phyloP scores from a whole-genome alignment of 2,329 filamentous ascomycete species.

The Tricladium varicosporioides region DNA sequence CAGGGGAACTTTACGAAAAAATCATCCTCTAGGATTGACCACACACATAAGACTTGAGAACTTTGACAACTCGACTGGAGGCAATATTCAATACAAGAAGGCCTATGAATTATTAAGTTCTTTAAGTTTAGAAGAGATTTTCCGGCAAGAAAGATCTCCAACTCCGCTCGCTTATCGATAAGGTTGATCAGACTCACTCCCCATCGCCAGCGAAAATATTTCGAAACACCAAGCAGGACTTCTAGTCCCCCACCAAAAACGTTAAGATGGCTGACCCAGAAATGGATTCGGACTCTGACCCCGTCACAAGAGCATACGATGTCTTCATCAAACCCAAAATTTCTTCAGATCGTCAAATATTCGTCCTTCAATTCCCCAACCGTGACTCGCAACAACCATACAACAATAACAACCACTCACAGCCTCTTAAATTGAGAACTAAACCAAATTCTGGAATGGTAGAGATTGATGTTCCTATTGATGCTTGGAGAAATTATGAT shows the following conservation, averaged over 20 bases:
- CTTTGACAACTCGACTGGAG: too few relatives aligned
- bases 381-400: slow-evolving; percentile 60
- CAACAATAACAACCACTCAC: slow-evolving; percentile 50
- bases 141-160: not conserved
- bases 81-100: too few relatives aligned
- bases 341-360: slow-evolving; percentile 60
- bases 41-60: not conserved
- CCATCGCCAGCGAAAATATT: not conserved
- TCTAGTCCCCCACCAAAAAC: not conserved
- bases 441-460: slow-evolving; percentile 81
- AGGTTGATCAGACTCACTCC: not conserved
- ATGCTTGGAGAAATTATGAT: slow-evolving; percentile 71
- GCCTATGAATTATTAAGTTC: too few relatives aligned
- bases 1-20: not conserved
- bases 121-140: too few relatives aligned
- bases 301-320: slow-evolving; percentile 73
- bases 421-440: slow-evolving; percentile 73
- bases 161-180: not conserved
- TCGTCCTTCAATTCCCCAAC: slow-evolving; percentile 88
- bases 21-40: not conserved
- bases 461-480: slow-evolving; percentile 87
- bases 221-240: not conserved
- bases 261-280: not conserved
- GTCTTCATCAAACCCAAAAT: slow-evolving; percentile 80
- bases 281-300: slow-evolving; percentile 47